These are phyloP conservation scores for Uronychia binucleata DNA, from an alignment of 73 alveolate genomes.

Conservation along the genomic window DNA sequence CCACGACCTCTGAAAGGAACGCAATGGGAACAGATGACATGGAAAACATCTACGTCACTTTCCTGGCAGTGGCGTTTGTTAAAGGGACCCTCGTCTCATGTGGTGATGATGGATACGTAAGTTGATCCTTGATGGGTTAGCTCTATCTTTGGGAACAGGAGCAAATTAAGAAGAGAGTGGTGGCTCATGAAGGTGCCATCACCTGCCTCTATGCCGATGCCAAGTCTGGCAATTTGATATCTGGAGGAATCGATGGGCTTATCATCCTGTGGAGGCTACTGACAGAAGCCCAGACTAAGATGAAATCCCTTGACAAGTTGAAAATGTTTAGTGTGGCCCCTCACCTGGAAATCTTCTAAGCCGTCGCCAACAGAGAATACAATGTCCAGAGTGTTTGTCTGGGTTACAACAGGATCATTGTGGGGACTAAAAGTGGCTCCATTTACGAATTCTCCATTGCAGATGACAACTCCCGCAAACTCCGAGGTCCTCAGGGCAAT, in stretches of 20 bases:
- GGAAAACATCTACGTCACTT: conserved; percentile 63
- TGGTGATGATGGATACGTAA: conserved; percentile 75
- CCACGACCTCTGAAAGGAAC: conserved; percentile 17
- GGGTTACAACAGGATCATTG: conserved; percentile 72
- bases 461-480: conserved; percentile 21
- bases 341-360: conserved; percentile 46
- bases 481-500: neutral
- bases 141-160: conserved; percentile 78
- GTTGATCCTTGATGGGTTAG: neutral
- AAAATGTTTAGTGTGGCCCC: conserved; percentile 32
- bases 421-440: conserved; percentile 85
- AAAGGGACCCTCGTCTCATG: conserved; percentile 53
- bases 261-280: conserved; percentile 75
- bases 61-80: conserved; percentile 47
- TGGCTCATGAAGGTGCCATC: conserved; percentile 85
- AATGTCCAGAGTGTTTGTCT: conserved; percentile 78
- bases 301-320: conserved; percentile 66
- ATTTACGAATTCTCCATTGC: conserved; percentile 67
- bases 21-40: conserved; percentile 45
- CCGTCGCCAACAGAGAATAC: conserved; percentile 45
- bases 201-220: conserved; percentile 71
- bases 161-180: conserved; percentile 69
- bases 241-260: conserved; percentile 91
- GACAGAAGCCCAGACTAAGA: conserved; percentile 43
- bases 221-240: conserved; percentile 69